Conservation (phyloP, 208 protist genomes). For the Trypanosoma cruzi region DNA sequence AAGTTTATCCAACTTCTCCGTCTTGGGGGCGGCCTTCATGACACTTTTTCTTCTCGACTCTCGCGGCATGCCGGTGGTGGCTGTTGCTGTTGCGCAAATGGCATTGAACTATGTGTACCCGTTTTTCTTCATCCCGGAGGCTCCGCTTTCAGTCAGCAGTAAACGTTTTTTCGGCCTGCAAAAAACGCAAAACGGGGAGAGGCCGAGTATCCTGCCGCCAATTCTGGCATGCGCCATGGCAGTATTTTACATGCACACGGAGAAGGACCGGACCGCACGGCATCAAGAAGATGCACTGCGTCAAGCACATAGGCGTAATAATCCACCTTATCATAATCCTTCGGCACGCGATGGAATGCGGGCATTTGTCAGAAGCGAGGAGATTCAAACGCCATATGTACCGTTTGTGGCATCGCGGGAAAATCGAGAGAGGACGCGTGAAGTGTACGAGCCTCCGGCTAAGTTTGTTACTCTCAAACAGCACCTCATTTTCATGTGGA, state of each 20-base stretch:
- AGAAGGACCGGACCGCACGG: not conserved
- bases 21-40: slow-evolving; percentile 12
- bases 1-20: slow-evolving; percentile 5
- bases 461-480: slow-evolving; percentile 8
- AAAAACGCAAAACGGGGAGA: not conserved
- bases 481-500: slow-evolving; percentile 6
- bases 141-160: not conserved
- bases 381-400: slow-evolving; percentile 3
- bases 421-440: not conserved
- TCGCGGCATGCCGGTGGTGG: slow-evolving; percentile 18
- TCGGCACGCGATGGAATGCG: not conserved
- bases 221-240: slow-evolving; percentile 12
- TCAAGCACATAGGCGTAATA: not conserved
- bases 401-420: not conserved
- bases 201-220: not conserved
- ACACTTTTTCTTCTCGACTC: slow-evolving; percentile 13
- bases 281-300: not conserved
- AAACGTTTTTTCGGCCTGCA: slow-evolving; percentile 18
- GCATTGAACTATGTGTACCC: slow-evolving; percentile 22
- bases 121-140: slow-evolving; percentile 21
- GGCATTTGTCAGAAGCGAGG: not conserved
- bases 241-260: slow-evolving; percentile 13
- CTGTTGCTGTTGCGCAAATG: slow-evolving; percentile 8
- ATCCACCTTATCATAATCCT: not conserved
- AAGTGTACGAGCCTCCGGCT: not conserved